Percentiles rank a stretch among this genome's conserved stretches.
Conservation (phyloP, 1,139 yeast genomes). For the Arxiozyma telluris region DNA sequence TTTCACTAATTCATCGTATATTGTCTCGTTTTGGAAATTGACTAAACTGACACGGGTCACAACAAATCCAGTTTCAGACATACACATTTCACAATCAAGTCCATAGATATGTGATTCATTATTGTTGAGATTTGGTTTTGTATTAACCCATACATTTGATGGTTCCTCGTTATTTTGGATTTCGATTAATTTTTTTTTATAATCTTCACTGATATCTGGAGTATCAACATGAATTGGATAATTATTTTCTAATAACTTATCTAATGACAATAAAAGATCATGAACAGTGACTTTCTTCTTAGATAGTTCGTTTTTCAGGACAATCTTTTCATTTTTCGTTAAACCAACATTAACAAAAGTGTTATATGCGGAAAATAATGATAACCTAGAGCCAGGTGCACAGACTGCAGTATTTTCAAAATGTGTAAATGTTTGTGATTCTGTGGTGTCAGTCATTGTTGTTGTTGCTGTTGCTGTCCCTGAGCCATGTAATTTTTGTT, state of each 20-base stretch:
- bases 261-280: constrained; percentile 44
- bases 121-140: constrained; percentile 39
- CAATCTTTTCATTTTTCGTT: constrained; percentile 45
- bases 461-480: background rate
- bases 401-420: constrained; percentile 21
- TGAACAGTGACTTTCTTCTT: constrained; percentile 40
- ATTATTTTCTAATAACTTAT: constrained; percentile 39
- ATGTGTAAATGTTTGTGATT: constrained; percentile 10
- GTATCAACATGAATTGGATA: constrained; percentile 53
- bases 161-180: constrained; percentile 10
- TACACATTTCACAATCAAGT: constrained; percentile 90
- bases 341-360: constrained; percentile 50
- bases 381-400: constrained; percentile 57
- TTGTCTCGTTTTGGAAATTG: constrained; percentile 48
- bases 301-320: constrained; percentile 31
- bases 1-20: constrained; percentile 67
- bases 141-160: constrained; percentile 47
- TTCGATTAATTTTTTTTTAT: constrained; percentile 7
- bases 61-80: constrained; percentile 50
- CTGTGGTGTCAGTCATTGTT: background rate
- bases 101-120: constrained; percentile 59
- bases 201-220: constrained; percentile 14
- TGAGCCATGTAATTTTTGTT: background rate
- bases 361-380: constrained; percentile 46
- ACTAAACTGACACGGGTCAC: constrained; percentile 72